phyloP scores from a whole-genome alignment of 2,329 filamentous ascomycete genomes.

The Sarocladiaceae sp. region DNA sequence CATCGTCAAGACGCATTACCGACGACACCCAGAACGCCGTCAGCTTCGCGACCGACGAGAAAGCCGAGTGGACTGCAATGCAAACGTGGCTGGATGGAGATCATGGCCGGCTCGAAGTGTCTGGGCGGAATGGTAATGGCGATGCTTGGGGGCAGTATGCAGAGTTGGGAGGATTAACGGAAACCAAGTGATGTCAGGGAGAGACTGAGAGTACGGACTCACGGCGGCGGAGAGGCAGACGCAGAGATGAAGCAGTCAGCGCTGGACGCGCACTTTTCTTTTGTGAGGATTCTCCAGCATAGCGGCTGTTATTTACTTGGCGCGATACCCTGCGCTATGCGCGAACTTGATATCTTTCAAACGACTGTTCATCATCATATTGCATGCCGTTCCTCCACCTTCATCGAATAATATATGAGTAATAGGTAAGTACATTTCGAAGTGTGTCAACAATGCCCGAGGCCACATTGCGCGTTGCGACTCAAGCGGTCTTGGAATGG shows the following conservation, averaged over 20 bases:
- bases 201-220: background rate
- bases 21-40: conserved; percentile 21
- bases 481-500: conserved; percentile 34
- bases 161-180: conserved; percentile 38
- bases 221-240: background rate
- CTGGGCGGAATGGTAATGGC: conserved; percentile 11
- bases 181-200: conserved; percentile 23
- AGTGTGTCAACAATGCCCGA: too few species aligned
- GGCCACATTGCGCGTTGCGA: too few species aligned
- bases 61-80: conserved; percentile 31
- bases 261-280: conserved; percentile 2
- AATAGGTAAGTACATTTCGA: too few species aligned
- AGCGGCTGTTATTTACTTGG: conserved; percentile 7
- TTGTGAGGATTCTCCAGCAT: conserved; percentile 11
- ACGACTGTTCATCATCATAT: too few species aligned
- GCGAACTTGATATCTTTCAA: too few species aligned
- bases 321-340: conserved; percentile 9
- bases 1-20: background rate
- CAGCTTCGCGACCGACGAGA: conserved; percentile 20
- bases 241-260: background rate
- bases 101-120: conserved; percentile 14
- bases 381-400: too few species aligned
- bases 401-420: too few species aligned
- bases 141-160: conserved; percentile 39
- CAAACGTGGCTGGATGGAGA: conserved; percentile 27